Percentiles rank a stretch among this genome's conserved stretches.
Evolutionary conservation across 2,329 filamentous ascomycete genomes (phyloP).

Genomic region (Aspergillus glaucus): DNA sequence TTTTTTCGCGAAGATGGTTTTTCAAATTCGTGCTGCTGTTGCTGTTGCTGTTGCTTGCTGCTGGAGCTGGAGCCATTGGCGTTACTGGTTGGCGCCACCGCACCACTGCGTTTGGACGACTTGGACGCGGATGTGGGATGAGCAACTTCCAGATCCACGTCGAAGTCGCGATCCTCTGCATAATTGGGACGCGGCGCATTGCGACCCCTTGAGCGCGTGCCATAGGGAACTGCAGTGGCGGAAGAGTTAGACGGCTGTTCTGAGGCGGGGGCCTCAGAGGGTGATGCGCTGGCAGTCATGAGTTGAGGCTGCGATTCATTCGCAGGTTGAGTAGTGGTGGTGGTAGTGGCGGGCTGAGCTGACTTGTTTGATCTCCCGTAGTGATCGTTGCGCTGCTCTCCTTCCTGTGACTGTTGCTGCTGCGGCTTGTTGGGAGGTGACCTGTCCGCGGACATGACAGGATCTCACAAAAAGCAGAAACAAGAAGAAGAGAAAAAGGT

Average conservation of each 20-base stretch:
- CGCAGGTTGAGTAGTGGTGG: constrained; percentile 15
- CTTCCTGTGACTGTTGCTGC: constrained; percentile 9
- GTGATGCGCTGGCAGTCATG: constrained; percentile 40
- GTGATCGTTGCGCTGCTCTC: constrained; percentile 2
- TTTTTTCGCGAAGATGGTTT: constrained; percentile 36
- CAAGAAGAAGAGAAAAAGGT: constrained; percentile 6
- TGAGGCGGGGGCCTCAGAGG: constrained; percentile 31
- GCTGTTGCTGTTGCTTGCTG: not conserved
- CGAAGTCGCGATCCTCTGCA: constrained; percentile 85
- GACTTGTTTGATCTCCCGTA: constrained; percentile 20
- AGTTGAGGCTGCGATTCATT: constrained; percentile 36
- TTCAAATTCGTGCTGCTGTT: constrained; percentile 25
- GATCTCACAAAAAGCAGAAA: constrained; percentile 15
- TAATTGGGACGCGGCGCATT: constrained; percentile 83
- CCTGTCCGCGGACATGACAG: constrained; percentile 26
- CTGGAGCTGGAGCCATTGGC: constrained; percentile 29
- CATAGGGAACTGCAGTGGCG: constrained; percentile 66
- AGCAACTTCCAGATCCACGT: constrained; percentile 72
- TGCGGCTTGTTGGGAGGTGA: constrained; percentile 19
- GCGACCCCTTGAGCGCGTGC: constrained; percentile 88
- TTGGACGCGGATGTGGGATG: constrained; percentile 24
- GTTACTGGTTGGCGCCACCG: constrained; percentile 17
- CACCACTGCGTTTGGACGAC: constrained; percentile 25
- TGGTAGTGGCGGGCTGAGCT: constrained; percentile 12
- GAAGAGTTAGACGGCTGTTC: constrained; percentile 35